Evolutionary conservation across 1,284 basidiomycete species (phyloP).

Genomic region (Leccinum griseonigrum): DNA sequence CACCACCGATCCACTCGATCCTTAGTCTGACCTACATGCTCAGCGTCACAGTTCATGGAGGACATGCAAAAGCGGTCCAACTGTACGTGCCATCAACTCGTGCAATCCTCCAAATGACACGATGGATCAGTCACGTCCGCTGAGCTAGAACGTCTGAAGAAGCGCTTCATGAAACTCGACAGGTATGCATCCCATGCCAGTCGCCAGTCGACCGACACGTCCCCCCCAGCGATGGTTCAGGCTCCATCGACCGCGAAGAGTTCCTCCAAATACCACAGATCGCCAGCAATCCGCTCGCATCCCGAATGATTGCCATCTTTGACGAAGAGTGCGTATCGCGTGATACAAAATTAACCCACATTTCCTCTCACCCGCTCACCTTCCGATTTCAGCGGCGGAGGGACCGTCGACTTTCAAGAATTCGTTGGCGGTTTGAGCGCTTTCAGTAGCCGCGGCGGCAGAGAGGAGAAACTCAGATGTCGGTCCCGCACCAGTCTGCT

Average conservation of each 20-base stretch:
- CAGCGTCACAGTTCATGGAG: conserved; percentile 89
- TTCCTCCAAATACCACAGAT: conserved; percentile 99
- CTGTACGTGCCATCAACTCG: conserved; percentile 53
- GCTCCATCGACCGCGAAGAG: conserved; percentile 97
- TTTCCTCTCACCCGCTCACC: neutral
- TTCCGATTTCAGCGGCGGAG: conserved; percentile 71
- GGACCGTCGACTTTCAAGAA: conserved; percentile 98
- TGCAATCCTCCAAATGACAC: conserved; percentile 8
- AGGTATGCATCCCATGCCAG: conserved; percentile 42
- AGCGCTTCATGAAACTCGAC: conserved; percentile 99
- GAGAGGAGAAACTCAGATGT: conserved; percentile 98
- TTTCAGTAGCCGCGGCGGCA: conserved; percentile 92
- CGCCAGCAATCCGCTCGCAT: conserved; percentile 95
- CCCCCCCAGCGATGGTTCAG: conserved; percentile 79
- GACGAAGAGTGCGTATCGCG: conserved; percentile 85
- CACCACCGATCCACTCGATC: conserved; percentile 4
- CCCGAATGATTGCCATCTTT: conserved; percentile 98
- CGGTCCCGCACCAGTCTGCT: conserved; percentile 34
- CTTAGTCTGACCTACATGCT: conserved; percentile 7
- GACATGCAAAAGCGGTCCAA: conserved; percentile 93
- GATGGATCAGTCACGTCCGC: conserved; percentile 74
- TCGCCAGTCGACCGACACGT: conserved; percentile 1
- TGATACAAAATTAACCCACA: neutral
- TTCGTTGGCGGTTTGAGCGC: conserved; percentile 97
- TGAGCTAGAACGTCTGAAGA: conserved; percentile 94